phyloP scores from a whole-genome alignment of 345 rosid species.

The Noccaea bulbosa region DNA sequence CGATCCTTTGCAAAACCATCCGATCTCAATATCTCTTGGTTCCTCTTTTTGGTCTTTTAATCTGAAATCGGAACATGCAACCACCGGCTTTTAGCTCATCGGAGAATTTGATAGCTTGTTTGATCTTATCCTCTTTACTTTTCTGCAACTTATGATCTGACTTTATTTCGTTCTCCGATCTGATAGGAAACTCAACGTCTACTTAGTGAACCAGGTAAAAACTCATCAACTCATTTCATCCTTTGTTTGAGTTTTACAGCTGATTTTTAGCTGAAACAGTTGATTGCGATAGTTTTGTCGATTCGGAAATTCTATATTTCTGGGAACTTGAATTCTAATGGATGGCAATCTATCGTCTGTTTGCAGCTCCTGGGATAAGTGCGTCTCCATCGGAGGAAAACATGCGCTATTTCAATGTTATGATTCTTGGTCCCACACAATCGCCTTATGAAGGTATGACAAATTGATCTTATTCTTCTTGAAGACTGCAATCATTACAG shows the following conservation, averaged over 20 bases:
- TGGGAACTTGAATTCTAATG: neutral
- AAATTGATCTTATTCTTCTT: neutral
- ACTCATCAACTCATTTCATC: slow-evolving; percentile 9
- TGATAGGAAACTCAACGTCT: slow-evolving; percentile 98
- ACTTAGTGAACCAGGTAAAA: slow-evolving; percentile 95
- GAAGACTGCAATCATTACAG: neutral
- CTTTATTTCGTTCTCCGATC: slow-evolving; percentile 26
- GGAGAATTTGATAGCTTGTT: neutral
- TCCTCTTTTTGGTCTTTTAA: slow-evolving; percentile 15
- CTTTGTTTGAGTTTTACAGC: neutral
- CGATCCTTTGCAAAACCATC: slow-evolving; percentile 20
- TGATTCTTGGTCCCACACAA: slow-evolving; percentile 97
- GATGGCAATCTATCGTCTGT: neutral
- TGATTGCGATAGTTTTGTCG: neutral
- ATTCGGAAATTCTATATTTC: neutral
- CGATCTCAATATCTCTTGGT: slow-evolving; percentile 21
- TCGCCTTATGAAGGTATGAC: slow-evolving; percentile 90
- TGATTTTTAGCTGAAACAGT: slow-evolving; percentile 27
- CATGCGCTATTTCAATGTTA: slow-evolving; percentile 94
- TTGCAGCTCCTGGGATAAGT: slow-evolving; percentile 94
- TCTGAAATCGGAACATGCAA: slow-evolving; percentile 9
- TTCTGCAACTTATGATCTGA: slow-evolving; percentile 34
- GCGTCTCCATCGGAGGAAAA: slow-evolving; percentile 98
- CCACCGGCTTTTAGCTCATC: neutral
- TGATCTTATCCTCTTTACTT: slow-evolving; percentile 11